A percentile compares a stretch with the other conserved stretches of the same genome.
Conservation (phyloP, 2,329 filamentous ascomycete species). For the Colletotrichum lupini region DNA sequence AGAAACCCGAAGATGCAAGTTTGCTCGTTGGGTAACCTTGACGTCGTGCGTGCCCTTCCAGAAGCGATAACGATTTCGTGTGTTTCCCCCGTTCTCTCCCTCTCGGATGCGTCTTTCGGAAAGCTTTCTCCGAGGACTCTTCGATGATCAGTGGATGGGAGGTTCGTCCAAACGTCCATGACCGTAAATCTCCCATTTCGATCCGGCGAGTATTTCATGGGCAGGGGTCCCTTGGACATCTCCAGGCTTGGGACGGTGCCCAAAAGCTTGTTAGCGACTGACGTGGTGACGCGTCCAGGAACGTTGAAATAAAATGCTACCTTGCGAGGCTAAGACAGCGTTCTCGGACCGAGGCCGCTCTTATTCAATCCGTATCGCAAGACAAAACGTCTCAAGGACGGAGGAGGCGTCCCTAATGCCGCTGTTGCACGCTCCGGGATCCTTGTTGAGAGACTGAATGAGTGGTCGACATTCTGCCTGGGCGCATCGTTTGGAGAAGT, state of each 20-base stretch:
- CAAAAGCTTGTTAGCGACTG: conserved; percentile 12
- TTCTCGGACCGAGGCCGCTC: neutral
- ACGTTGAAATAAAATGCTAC: neutral
- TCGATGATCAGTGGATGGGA: neutral
- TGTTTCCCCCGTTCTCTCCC: neutral
- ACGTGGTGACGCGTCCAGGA: neutral
- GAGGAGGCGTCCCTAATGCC: neutral
- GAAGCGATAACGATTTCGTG: neutral
- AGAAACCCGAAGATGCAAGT: too few relatives aligned
- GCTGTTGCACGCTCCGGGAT: neutral
- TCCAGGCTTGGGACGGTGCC: neutral
- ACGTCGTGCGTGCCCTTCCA: neutral
- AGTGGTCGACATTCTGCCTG: neutral
- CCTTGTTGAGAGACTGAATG: too few relatives aligned
- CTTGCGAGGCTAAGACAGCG: neutral
- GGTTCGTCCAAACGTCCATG: conserved; percentile 3
- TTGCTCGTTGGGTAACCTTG: neutral
- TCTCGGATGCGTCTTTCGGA: too few relatives aligned
- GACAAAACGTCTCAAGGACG: neutral
- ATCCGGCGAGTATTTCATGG: neutral
- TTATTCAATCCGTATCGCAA: neutral
- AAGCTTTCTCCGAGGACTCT: neutral
- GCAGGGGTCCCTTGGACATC: neutral
- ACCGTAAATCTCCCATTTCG: neutral
- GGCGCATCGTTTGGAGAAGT: neutral